Evolutionary conservation across 805 yeast genomes (phyloP).

Genomic region (Monosporozyma aquatica): DNA sequence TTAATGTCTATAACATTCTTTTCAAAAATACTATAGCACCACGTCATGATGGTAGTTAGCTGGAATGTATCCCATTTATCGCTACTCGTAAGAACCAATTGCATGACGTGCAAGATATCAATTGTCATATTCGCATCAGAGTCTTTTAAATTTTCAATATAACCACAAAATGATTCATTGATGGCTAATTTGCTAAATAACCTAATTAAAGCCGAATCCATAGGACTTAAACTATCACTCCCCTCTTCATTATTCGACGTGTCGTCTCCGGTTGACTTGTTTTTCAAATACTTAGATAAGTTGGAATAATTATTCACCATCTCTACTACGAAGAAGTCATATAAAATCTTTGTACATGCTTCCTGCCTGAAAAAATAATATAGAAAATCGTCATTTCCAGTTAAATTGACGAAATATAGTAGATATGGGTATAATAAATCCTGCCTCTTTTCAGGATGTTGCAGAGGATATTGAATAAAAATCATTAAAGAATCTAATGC

Average conservation of each 20-base stretch:
- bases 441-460: constrained; percentile 7
- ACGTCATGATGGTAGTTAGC: constrained; percentile 32
- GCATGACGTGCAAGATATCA: constrained; percentile 19
- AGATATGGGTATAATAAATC: constrained; percentile 14
- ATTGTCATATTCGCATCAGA: constrained; percentile 9
- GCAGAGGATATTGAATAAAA: constrained; percentile 19
- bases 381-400: constrained; percentile 20
- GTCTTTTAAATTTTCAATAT: constrained; percentile 14
- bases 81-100: constrained; percentile 31
- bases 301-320: constrained; percentile 12
- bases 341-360: constrained; percentile 10
- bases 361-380: constrained; percentile 18
- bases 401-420: constrained; percentile 17
- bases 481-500: constrained; percentile 12
- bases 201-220: constrained; percentile 18
- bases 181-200: constrained; percentile 24
- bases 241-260: background rate
- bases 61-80: constrained; percentile 32
- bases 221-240: constrained; percentile 2
- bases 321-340: constrained; percentile 13
- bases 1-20: constrained; percentile 14
- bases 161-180: constrained; percentile 32
- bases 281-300: constrained; percentile 6
- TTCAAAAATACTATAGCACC: constrained; percentile 31
- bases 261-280: background rate